phyloP scores from a whole-genome alignment of 352 stramenopile genomes.

The Phytophthora capsici region DNA sequence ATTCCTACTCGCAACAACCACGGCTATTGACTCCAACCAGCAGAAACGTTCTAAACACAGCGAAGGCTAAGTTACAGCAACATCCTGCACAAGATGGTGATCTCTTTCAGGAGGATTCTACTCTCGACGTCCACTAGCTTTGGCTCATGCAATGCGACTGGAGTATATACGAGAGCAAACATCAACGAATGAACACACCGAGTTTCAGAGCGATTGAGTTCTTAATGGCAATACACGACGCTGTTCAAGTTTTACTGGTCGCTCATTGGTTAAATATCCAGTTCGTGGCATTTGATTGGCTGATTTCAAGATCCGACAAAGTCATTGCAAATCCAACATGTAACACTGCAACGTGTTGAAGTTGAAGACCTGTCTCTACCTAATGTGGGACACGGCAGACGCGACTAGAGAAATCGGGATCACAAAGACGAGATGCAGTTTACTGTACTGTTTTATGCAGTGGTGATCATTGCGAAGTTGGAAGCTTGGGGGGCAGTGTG shows the following conservation, averaged over 20 bases:
- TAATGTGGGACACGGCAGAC: background rate
- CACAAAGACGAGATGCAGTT: no score
- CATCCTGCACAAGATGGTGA: background rate
- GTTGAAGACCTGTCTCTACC: constrained; percentile 1
- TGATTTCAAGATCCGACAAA: background rate
- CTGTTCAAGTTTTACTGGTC: no score
- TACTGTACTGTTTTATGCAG: no score
- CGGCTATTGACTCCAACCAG: background rate
- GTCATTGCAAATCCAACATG: constrained; percentile 7
- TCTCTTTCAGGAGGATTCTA: background rate
- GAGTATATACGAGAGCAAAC: no score
- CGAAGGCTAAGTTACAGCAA: background rate
- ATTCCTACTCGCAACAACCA: background rate
- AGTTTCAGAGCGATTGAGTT: no score
- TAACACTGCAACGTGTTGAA: constrained; percentile 19
- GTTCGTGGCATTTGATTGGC: background rate
- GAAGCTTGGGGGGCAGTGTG: background rate
- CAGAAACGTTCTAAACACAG: background rate
- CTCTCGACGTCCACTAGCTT: background rate
- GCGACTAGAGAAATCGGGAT: no score
- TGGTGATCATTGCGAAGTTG: no score
- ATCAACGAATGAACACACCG: no score
- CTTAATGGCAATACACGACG: no score
- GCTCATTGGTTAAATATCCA: no score
- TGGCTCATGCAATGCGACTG: no score